These are phyloP conservation scores for Bauhinia variegata DNA, from an alignment of 306 rosid genomes.

Conservation along the genomic window DNA sequence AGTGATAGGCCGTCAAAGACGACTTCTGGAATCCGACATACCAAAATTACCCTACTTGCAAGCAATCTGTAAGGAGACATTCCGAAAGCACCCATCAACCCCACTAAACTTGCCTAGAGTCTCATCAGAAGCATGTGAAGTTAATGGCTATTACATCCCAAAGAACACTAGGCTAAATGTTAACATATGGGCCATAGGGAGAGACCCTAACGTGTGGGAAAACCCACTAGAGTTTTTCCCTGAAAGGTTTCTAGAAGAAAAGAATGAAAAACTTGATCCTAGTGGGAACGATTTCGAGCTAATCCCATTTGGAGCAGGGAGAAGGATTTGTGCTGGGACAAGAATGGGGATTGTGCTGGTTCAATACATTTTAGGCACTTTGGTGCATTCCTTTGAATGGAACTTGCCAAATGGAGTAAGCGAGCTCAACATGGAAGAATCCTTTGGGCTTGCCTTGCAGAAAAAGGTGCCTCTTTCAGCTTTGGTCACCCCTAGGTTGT, in stretches of 20 bases:
- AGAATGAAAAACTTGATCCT: slow-evolving; percentile 38
- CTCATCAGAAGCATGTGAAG: slow-evolving; percentile 36
- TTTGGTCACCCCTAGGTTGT: slow-evolving; percentile 28
- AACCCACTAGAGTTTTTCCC: slow-evolving; percentile 38
- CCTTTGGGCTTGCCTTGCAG: slow-evolving; percentile 40
- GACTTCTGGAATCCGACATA: slow-evolving; percentile 45
- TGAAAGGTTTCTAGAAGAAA: slow-evolving; percentile 32
- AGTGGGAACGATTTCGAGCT: slow-evolving; percentile 43
- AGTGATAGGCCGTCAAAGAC: slow-evolving; percentile 36
- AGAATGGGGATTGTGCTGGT: slow-evolving; percentile 44
- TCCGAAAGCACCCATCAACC: slow-evolving; percentile 42
- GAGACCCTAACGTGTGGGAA: slow-evolving; percentile 46
- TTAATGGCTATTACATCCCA: slow-evolving; percentile 43
- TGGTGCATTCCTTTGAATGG: slow-evolving; percentile 47
- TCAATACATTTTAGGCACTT: slow-evolving; percentile 40
- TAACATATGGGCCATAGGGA: slow-evolving; percentile 45
- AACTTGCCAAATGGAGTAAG: slow-evolving; percentile 28
- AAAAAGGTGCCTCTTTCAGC: slow-evolving; percentile 39
- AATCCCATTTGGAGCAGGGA: slow-evolving; percentile 49
- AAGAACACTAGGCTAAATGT: slow-evolving; percentile 43
- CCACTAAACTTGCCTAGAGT: slow-evolving; percentile 41
- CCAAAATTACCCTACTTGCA: slow-evolving; percentile 32
- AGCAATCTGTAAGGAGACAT: slow-evolving; percentile 33
- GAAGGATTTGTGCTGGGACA: slow-evolving; percentile 45
- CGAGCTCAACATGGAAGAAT: slow-evolving; percentile 41